Base-by-base conservation (phyloP, 2,329 filamentous ascomycete species). In the Lecanicillium sp. region DNA sequence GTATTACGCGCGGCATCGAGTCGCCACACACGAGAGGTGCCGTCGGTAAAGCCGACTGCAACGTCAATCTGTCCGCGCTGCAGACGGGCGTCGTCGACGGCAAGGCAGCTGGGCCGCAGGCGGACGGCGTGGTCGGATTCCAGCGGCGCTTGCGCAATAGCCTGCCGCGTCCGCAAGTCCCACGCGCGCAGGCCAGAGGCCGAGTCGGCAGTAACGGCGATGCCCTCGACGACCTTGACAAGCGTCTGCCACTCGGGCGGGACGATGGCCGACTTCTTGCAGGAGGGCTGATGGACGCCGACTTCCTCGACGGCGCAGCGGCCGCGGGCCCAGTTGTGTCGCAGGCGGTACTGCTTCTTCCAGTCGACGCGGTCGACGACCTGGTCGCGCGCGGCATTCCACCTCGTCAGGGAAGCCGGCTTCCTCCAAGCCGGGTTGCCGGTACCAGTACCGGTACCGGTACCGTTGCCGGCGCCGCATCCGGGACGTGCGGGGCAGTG, bases 261-360 rank as follows among this genome's bases (percentile, higher is more conserved):
- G 57, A 15, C 50, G 39, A 26, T 59, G 4, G 14, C 45, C 3
- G 24, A 21, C 9, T 20, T 4, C 21, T 14, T n/a, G 49, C 53
- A 69, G 45, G 74, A 69, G 9, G 51, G 44, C 32, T 60, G 58
- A 32, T 58, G 58, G 20, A 89, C 76, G 37, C 82, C 74, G 24
- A 96, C 78, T 64, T 95, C 87, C 29, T 86, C 83, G 11, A 95
- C 81, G 30, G 80, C 84, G 58, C 89, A 95, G 55, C 79, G 83
- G 1, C 91, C 93, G 52, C 77, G 80, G 1, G 86, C 79, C 93
- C 93, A 97, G 67, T 97, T 97, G 62, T 95, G 86, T 38, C 87
- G 78, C 42, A 96, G 73, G 59, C 85, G 88, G 66, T 94, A 97
- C 58, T 93, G 86, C 52, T 79, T 78, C 70, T 94, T 95, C 90